phyloP scores from a whole-genome alignment of 257 asterid genomes.

The Nyctanthes arbortristis region DNA sequence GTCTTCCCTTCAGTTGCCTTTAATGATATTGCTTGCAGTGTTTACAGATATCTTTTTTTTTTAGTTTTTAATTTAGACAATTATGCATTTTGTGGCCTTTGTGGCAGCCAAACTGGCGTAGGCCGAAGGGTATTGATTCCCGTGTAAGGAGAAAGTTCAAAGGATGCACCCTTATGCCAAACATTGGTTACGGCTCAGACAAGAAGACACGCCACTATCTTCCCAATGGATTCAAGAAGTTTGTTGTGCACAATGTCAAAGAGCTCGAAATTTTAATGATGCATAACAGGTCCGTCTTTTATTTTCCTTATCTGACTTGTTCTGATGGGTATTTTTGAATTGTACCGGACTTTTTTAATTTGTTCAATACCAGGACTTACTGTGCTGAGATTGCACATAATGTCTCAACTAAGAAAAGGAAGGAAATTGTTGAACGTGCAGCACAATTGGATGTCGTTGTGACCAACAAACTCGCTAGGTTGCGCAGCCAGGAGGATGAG shows the following conservation, averaged over 20 bases:
- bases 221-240: constrained; percentile 27
- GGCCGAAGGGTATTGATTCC: constrained; percentile 33
- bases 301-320: neutral
- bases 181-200: constrained; percentile 28
- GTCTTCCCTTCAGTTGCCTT: no score
- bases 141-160: constrained; percentile 31
- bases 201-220: constrained; percentile 28
- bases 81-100: neutral
- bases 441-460: constrained; percentile 32
- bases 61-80: no score
- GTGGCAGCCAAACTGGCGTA: constrained; percentile 21
- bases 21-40: no score
- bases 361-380: constrained; percentile 17
- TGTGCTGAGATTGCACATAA: constrained; percentile 36
- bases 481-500: constrained; percentile 37
- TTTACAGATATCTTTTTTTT: no score
- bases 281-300: constrained; percentile 18
- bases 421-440: constrained; percentile 33
- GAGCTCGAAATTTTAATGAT: constrained; percentile 24
- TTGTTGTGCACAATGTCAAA: constrained; percentile 24
- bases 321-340: neutral
- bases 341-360: neutral
- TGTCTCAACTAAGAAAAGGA: constrained; percentile 30
- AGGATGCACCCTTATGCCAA: constrained; percentile 27
- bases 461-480: constrained; percentile 32